These are phyloP conservation scores for Coix lacrymajobi DNA, from an alignment of 176 grass and related monocot genomes.

Conservation along the genomic window DNA sequence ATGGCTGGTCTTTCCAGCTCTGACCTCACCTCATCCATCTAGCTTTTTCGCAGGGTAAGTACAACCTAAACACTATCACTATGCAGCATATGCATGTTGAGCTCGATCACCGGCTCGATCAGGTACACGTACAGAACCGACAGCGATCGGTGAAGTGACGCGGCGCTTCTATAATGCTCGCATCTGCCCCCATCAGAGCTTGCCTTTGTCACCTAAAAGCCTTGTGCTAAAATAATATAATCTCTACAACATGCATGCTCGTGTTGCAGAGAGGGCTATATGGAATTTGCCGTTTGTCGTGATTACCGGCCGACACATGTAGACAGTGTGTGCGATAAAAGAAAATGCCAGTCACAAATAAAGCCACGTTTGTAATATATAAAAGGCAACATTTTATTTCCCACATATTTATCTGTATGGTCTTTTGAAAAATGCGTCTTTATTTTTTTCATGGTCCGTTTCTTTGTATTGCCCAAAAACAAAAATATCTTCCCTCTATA, in stretches of 20 bases:
- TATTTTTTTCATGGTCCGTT: too few species aligned
- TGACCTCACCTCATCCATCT: constrained; percentile 21
- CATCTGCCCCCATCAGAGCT: background rate
- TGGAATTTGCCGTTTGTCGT: constrained; percentile 7
- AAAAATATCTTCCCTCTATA: too few species aligned
- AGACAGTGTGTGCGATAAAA: background rate
- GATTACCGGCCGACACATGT: background rate
- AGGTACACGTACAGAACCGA: constrained; percentile 23
- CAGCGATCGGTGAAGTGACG: background rate
- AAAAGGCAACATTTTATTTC: background rate
- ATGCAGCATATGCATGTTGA: background rate
- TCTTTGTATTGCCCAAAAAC: too few species aligned
- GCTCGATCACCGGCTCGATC: background rate
- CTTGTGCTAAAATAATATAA: background rate
- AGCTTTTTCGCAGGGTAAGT: constrained; percentile 41
- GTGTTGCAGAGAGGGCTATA: background rate
- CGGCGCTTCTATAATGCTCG: background rate
- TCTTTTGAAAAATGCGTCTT: too few species aligned
- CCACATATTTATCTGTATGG: too few species aligned
- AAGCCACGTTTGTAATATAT: background rate
- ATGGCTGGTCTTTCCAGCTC: constrained; percentile 44
- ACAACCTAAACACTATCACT: constrained; percentile 55
- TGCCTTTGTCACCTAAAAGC: constrained; percentile 17
- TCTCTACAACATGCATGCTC: background rate
- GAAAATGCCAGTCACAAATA: background rate